phyloP scores from a whole-genome alignment of 345 rosid species.

The Streptanthus diversifolius region DNA sequence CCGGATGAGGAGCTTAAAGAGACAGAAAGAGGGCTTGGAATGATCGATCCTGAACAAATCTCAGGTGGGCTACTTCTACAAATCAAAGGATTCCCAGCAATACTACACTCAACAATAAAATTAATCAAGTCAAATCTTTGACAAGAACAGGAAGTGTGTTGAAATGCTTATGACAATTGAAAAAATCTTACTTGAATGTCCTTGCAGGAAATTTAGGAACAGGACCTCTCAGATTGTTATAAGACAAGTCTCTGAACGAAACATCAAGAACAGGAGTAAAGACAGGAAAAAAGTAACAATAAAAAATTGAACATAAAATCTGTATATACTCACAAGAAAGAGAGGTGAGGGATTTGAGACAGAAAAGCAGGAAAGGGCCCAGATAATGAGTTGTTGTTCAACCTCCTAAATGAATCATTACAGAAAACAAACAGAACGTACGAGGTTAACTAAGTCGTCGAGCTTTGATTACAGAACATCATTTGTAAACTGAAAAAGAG shows the following conservation, averaged over 20 bases:
- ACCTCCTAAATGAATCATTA: slow-evolving; percentile 63
- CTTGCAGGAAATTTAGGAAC: slow-evolving; percentile 73
- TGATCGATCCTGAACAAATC: slow-evolving; percentile 63
- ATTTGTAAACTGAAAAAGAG: not conserved
- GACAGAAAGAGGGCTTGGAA: slow-evolving; percentile 46
- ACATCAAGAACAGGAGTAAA: slow-evolving; percentile 15
- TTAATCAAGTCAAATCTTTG: not conserved
- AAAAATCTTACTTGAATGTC: slow-evolving; percentile 62
- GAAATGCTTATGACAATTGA: not conserved
- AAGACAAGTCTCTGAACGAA: slow-evolving; percentile 82
- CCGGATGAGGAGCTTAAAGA: slow-evolving; percentile 57
- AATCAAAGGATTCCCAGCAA: slow-evolving; percentile 76
- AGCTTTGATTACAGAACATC: slow-evolving; percentile 9
- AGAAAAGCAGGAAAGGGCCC: slow-evolving; percentile 75
- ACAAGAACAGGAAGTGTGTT: not conserved
- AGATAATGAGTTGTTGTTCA: slow-evolving; percentile 87
- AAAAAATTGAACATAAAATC: not conserved
- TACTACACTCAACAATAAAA: slow-evolving; percentile 45
- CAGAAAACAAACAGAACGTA: slow-evolving; percentile 25
- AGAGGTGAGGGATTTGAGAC: slow-evolving; percentile 66
- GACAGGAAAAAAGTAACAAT: not conserved
- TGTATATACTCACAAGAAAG: slow-evolving; percentile 72
- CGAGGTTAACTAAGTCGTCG: not conserved
- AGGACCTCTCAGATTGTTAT: slow-evolving; percentile 86
- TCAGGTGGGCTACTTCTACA: slow-evolving; percentile 55